These are phyloP conservation scores for Paragyromitra xinjiangensis DNA, from an alignment of 495 filamentous ascomycete genomes.

Conservation along the genomic window DNA sequence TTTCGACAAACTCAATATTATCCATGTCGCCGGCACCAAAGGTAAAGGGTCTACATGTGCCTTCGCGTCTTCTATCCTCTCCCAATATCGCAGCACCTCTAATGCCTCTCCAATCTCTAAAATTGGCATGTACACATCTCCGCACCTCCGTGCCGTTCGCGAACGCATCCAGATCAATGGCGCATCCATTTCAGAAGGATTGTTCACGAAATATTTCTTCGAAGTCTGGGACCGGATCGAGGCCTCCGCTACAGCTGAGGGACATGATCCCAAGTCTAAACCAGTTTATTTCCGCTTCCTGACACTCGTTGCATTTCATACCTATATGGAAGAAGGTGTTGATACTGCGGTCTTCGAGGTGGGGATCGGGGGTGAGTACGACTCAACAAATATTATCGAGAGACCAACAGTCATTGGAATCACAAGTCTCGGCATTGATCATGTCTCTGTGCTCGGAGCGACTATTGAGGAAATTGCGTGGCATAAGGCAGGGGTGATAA, in stretches of 20 bases:
- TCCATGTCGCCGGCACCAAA: slow-evolving; percentile 72
- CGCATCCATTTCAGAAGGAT: slow-evolving; percentile 61
- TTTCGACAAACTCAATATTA: slow-evolving; percentile 56
- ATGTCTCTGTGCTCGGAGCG: slow-evolving; percentile 77
- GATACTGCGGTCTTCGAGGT: slow-evolving; percentile 89
- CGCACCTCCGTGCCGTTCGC: slow-evolving; percentile 68
- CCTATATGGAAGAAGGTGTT: slow-evolving; percentile 81
- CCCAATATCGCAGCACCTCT: slow-evolving; percentile 53
- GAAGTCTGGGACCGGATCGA: slow-evolving; percentile 71
- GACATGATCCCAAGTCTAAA: slow-evolving; percentile 65
- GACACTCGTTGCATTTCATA: slow-evolving; percentile 87
- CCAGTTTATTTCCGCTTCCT: slow-evolving; percentile 92
- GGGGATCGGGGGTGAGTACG: slow-evolving; percentile 91
- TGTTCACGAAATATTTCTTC: slow-evolving; percentile 72
- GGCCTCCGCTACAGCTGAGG: slow-evolving; percentile 59
- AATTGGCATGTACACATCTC: slow-evolving; percentile 73
- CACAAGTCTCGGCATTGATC: slow-evolving; percentile 89
- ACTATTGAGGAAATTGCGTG: slow-evolving; percentile 94
- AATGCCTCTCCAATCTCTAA: slow-evolving; percentile 54
- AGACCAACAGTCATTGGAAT: slow-evolving; percentile 78
- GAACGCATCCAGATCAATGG: slow-evolving; percentile 73
- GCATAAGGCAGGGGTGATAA: slow-evolving; percentile 97
- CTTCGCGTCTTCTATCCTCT: slow-evolving; percentile 62
- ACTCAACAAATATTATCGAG: slow-evolving; percentile 89
- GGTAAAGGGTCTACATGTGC: slow-evolving; percentile 69